A percentile compares a stretch with the other conserved stretches of the same genome.
Evolutionary conservation across 371 early-diverging fungal genomes (phyloP).

Genomic region (Syncephalis plumigaleata): DNA sequence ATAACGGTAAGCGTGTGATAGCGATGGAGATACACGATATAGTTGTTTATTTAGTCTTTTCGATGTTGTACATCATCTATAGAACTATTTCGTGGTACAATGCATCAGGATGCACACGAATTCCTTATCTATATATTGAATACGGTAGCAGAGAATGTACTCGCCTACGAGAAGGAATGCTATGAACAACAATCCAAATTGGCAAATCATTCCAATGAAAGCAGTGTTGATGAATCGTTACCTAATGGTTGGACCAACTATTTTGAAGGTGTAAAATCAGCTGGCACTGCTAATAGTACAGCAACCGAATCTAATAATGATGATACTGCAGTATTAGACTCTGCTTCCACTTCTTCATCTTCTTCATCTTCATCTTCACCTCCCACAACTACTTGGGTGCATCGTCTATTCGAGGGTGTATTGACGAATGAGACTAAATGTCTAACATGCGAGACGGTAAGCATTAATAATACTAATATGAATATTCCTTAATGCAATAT

Average conservation of each 20-base stretch:
- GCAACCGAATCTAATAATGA: not conserved
- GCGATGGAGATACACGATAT: too few species aligned
- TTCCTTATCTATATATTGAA: constrained; percentile 87
- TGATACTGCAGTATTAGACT: too few species aligned
- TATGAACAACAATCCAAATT: constrained; percentile 10
- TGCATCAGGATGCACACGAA: constrained; percentile 97
- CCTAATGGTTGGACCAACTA: too few species aligned
- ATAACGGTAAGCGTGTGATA: constrained; percentile 83
- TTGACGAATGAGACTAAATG: constrained; percentile 93
- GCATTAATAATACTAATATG: constrained; percentile 1
- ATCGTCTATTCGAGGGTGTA: constrained; percentile 85
- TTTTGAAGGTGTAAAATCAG: too few species aligned
- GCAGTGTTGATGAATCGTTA: not conserved
- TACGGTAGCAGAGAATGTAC: constrained; percentile 75
- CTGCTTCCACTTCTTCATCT: too few species aligned
- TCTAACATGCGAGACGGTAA: constrained; percentile 83
- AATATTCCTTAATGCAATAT: not conserved
- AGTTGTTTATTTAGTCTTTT: not conserved
- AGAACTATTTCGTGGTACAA: constrained; percentile 81
- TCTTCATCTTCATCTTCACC: too few species aligned
- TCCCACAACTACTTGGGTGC: constrained; percentile 59
- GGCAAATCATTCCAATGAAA: constrained; percentile 1
- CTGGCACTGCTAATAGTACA: too few species aligned
- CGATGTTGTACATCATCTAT: constrained; percentile 3
- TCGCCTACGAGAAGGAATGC: constrained; percentile 29